Conservation (phyloP, 345 rosid species). For the Conringia planisiliqua region DNA sequence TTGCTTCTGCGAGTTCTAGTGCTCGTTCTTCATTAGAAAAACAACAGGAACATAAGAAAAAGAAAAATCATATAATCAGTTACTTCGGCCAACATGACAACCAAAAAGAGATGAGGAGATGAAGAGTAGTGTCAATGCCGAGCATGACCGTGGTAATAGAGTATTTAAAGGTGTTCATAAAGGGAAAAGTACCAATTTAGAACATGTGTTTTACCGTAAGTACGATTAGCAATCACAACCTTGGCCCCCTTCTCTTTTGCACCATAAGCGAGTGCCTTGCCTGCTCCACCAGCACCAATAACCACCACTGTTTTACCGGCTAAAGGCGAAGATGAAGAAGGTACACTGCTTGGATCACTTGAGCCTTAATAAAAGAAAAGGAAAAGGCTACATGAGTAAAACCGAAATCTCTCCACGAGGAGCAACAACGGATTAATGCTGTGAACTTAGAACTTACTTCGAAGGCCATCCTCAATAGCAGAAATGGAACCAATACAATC, state of each 20-base stretch:
- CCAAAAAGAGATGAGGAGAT: neutral
- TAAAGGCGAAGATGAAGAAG: slow-evolving; percentile 59
- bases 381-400: neutral
- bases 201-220: slow-evolving; percentile 50
- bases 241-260: slow-evolving; percentile 90
- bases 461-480: slow-evolving; percentile 91
- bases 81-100: neutral
- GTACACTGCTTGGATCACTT: slow-evolving; percentile 24
- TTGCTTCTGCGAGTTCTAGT: slow-evolving; percentile 58
- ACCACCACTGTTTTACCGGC: slow-evolving; percentile 80
- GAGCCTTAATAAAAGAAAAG: slow-evolving; percentile 41
- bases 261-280: slow-evolving; percentile 94
- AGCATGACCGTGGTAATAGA: neutral
- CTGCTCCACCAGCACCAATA: slow-evolving; percentile 97
- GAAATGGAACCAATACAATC: slow-evolving; percentile 94
- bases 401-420: neutral
- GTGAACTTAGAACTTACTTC: slow-evolving; percentile 44
- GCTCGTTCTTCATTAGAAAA: slow-evolving; percentile 66
- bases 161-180: neutral
- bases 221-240: slow-evolving; percentile 84
- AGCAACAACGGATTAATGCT: neutral
- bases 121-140: slow-evolving; percentile 5
- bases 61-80: slow-evolving; percentile 11
- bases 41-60: slow-evolving; percentile 1
- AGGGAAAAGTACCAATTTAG: no score